Percentiles rank a stretch among this genome's conserved stretches.
Evolutionary conservation across 352 stramenopile species (phyloP).

Genomic region (Pelagophyceae sp.): DNA sequence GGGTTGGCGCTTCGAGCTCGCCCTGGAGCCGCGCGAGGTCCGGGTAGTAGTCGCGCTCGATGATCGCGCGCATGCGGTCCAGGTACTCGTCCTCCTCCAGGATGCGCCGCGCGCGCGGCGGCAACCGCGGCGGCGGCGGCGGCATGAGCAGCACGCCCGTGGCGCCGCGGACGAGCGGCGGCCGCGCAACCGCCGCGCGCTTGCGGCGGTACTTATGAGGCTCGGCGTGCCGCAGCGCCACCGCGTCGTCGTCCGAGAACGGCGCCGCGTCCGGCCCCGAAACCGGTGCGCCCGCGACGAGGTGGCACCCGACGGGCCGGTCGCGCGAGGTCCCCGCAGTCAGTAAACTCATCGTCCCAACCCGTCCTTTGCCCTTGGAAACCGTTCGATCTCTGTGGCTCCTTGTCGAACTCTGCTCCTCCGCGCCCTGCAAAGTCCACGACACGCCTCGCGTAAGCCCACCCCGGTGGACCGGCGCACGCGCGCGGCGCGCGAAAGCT

Average conservation of each 20-base stretch:
- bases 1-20: neutral
- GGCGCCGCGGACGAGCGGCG: constrained; percentile 2
- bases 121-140: neutral
- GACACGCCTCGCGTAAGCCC: too few relatives aligned
- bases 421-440: too few relatives aligned
- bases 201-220: neutral
- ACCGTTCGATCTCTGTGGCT: too few relatives aligned
- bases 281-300: too few relatives aligned
- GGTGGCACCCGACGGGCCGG: too few relatives aligned
- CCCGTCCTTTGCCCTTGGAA: too few relatives aligned
- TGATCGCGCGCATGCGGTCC: neutral
- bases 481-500: too few relatives aligned
- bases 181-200: neutral
- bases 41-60: constrained; percentile 14
- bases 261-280: neutral
- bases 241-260: constrained; percentile 21
- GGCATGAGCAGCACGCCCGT: constrained; percentile 6
- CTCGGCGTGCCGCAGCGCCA: constrained; percentile 17
- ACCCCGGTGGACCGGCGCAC: too few relatives aligned
- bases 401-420: too few relatives aligned
- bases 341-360: too few relatives aligned
- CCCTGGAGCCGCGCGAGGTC: neutral
- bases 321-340: too few relatives aligned
- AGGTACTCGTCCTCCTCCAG: constrained; percentile 16
- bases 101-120: neutral